These are phyloP conservation scores for Kuraishia cidri DNA, from an alignment of 805 yeast species.

Conservation along the genomic window DNA sequence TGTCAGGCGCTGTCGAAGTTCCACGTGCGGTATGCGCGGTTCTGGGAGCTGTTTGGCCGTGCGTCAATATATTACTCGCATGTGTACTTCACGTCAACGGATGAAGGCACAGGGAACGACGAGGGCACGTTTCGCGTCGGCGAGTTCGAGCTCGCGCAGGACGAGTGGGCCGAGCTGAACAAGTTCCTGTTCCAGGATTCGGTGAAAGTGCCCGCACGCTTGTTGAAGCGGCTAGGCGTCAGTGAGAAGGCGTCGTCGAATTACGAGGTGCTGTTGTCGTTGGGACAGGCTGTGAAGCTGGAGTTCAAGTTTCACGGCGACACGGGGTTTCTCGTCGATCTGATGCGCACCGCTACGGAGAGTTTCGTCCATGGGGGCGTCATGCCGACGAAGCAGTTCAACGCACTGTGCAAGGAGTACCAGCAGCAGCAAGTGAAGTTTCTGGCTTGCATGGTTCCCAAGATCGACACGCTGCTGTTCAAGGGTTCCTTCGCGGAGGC, in stretches of 20 bases:
- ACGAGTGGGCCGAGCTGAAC: slow-evolving; percentile 29
- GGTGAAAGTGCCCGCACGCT: slow-evolving; percentile 16
- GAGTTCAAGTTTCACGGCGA: slow-evolving; percentile 12
- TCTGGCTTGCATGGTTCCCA: no score
- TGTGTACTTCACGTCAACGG: slow-evolving; percentile 23
- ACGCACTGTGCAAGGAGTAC: no score
- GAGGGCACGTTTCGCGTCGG: slow-evolving; percentile 10
- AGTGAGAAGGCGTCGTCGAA: slow-evolving; percentile 9
- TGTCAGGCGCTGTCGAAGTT: slow-evolving; percentile 53
- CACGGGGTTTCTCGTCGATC: no score
- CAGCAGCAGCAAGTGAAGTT: no score
- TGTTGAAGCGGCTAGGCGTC: slow-evolving; percentile 7
- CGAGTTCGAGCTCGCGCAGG: slow-evolving; percentile 29
- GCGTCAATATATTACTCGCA: slow-evolving; percentile 32
- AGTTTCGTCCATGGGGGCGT: no score
- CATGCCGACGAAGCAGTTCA: no score
- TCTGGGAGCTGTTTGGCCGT: slow-evolving; percentile 28
- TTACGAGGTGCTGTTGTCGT: slow-evolving; percentile 14
- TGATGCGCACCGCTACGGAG: no score
- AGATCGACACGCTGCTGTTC: slow-evolving; percentile 26
- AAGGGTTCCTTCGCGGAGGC: slow-evolving; percentile 28
- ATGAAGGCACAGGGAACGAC: slow-evolving; percentile 13
- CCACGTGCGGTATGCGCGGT: slow-evolving; percentile 33
- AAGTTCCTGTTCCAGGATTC: slow-evolving; percentile 11
- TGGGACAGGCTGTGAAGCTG: slow-evolving; percentile 7